These are phyloP conservation scores for Fusarium clavum DNA, from an alignment of 2,329 filamentous ascomycete genomes.

Conservation along the genomic window DNA sequence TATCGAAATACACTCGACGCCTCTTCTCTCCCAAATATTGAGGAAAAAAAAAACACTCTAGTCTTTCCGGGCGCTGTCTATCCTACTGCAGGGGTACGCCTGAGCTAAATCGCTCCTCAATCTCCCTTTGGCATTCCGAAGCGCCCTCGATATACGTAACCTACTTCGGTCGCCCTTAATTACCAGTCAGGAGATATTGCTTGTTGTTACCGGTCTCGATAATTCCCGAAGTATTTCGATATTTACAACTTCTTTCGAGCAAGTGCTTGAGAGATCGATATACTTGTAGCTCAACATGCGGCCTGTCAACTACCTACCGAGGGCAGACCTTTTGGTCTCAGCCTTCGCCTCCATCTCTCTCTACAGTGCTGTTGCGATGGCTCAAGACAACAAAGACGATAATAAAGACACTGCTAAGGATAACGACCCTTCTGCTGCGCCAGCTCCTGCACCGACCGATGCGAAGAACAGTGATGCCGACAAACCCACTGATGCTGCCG, in stretches of 20 bases:
- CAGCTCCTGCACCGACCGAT: slow-evolving; percentile 26
- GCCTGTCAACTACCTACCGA: slow-evolving; percentile 44
- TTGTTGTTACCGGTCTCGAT: background rate
- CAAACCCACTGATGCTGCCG: slow-evolving; percentile 20
- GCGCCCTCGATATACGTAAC: slow-evolving; percentile 17
- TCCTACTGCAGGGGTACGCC: slow-evolving; percentile 11
- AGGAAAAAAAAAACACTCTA: slow-evolving; percentile 1
- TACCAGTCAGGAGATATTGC: background rate
- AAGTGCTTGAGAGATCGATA: slow-evolving; percentile 7
- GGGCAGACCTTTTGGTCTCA: slow-evolving; percentile 45
- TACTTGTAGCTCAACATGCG: slow-evolving; percentile 42
- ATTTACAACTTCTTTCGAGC: slow-evolving; percentile 6
- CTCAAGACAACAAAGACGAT: slow-evolving; percentile 45
- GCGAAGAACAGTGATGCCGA: slow-evolving; percentile 28
- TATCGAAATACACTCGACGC: slow-evolving; percentile 7
- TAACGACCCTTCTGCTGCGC: slow-evolving; percentile 28
- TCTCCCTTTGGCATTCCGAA: slow-evolving; percentile 33
- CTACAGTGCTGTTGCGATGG: slow-evolving; percentile 49
- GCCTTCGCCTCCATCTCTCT: slow-evolving; percentile 46
- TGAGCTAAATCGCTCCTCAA: slow-evolving; percentile 9
- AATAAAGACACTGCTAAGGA: slow-evolving; percentile 36
- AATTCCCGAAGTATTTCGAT: background rate
- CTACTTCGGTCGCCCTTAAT: slow-evolving; percentile 20
- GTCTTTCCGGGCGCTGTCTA: slow-evolving; percentile 15
- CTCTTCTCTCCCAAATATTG: background rate